phyloP scores from a whole-genome alignment of 768 basidiomycete species.

The Termitomyces heimii region DNA sequence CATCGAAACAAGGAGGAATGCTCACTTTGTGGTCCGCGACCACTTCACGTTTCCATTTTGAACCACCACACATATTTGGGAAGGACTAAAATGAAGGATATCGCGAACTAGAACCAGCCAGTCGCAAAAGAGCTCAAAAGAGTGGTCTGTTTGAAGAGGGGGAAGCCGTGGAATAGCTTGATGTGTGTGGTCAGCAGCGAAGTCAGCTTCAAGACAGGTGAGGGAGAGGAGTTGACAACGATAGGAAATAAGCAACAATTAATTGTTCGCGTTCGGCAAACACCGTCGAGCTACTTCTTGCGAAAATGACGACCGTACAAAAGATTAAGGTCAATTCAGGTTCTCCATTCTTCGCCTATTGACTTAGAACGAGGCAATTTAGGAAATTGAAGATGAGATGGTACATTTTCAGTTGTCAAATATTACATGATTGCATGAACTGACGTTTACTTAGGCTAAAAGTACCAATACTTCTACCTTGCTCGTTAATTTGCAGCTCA shows the following conservation, averaged over 20 bases:
- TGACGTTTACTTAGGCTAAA: constrained; percentile 54
- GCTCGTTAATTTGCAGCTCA: constrained; percentile 10
- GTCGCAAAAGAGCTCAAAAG: constrained; percentile 32
- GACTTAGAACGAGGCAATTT: constrained; percentile 13
- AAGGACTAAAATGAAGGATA: constrained; percentile 15
- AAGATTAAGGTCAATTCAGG: constrained; percentile 65
- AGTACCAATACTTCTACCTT: constrained; percentile 40
- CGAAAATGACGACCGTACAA: constrained; percentile 83
- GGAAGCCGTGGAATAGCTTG: constrained; percentile 17
- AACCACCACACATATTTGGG: constrained; percentile 58
- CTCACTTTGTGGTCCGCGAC: constrained; percentile 97
- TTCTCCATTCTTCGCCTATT: constrained; percentile 17
- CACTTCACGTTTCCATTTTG: constrained; percentile 94
- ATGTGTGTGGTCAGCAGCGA: constrained; percentile 9
- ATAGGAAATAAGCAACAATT: not conserved
- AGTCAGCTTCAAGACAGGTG: constrained; percentile 3
- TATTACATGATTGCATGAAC: constrained; percentile 12
- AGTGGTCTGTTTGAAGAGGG: constrained; percentile 18
- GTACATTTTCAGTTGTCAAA: constrained; percentile 34
- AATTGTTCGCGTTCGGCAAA: constrained; percentile 26
- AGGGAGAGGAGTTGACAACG: constrained; percentile 7
- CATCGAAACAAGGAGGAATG: not conserved
- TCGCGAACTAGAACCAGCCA: constrained; percentile 40
- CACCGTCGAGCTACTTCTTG: constrained; percentile 23
- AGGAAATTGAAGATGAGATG: constrained; percentile 99